These are phyloP conservation scores for Beauveria australis DNA, from an alignment of 2,329 filamentous ascomycete genomes.

Conservation along the genomic window DNA sequence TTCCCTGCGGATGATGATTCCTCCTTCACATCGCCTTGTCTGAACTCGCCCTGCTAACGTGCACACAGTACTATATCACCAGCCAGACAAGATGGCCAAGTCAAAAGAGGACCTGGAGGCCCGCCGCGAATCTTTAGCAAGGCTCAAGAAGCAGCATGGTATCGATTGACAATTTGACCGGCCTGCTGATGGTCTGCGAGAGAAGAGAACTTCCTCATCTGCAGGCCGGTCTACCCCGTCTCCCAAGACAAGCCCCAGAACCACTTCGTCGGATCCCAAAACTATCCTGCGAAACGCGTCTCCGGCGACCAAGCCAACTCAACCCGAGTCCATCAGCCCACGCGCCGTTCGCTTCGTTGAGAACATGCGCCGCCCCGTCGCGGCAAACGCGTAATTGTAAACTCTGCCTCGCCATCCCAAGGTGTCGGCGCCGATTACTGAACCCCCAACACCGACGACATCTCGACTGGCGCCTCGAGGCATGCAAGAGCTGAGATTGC, in stretches of 20 bases:
- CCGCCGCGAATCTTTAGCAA: slow-evolving; percentile 94
- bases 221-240: slow-evolving; percentile 49
- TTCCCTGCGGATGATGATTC: background rate
- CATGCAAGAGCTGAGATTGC: slow-evolving; percentile 7
- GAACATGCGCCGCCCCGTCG: slow-evolving; percentile 28
- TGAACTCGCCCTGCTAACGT: slow-evolving; percentile 1
- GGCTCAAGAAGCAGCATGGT: slow-evolving; percentile 93
- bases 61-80: slow-evolving; percentile 49
- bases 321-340: slow-evolving; percentile 29
- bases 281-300: slow-evolving; percentile 37
- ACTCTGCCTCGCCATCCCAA: background rate
- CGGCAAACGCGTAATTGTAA: slow-evolving; percentile 28
- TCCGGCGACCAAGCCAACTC: slow-evolving; percentile 25
- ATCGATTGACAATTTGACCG: slow-evolving; percentile 91
- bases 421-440: background rate
- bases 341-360: slow-evolving; percentile 36
- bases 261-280: slow-evolving; percentile 32
- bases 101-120: slow-evolving; percentile 91
- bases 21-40: background rate
- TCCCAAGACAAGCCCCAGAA: slow-evolving; percentile 31
- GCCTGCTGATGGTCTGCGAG: slow-evolving; percentile 46
- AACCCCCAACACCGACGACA: background rate
- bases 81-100: slow-evolving; percentile 62
- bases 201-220: slow-evolving; percentile 39
- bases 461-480: slow-evolving; percentile 1